Conservation (phyloP, 306 rosid species). For the Ammopiptanthus mongolicus region DNA sequence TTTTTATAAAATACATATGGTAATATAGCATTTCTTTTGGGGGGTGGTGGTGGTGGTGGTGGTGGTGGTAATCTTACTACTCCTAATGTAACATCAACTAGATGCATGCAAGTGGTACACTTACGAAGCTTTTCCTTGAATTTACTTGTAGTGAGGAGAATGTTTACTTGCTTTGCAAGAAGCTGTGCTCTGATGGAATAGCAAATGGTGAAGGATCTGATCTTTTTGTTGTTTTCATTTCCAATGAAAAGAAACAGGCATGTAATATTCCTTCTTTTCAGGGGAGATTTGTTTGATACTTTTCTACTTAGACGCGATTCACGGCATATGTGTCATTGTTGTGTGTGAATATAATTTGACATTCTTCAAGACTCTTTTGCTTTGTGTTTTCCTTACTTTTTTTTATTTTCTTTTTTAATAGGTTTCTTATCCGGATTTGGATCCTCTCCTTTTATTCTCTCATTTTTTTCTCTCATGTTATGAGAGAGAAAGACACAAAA, state of each 20-base stretch:
- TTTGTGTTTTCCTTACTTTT: neutral
- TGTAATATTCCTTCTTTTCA: slow-evolving; percentile 17
- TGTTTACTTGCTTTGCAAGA: slow-evolving; percentile 70
- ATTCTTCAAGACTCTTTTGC: neutral
- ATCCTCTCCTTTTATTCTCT: too few relatives aligned
- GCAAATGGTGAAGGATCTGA: slow-evolving; percentile 55
- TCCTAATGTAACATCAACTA: neutral
- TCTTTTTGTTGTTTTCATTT: slow-evolving; percentile 71
- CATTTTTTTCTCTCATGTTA: too few relatives aligned
- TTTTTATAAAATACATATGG: neutral
- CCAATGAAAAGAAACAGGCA: slow-evolving; percentile 84
- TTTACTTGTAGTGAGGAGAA: slow-evolving; percentile 75
- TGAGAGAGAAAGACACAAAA: too few relatives aligned
- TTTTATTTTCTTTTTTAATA: neutral
- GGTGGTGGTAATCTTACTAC: neutral
- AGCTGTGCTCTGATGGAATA: slow-evolving; percentile 47
- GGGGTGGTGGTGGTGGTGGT: too few relatives aligned
- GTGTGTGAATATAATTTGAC: neutral
- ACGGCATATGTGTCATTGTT: neutral
- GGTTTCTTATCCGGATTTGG: neutral
- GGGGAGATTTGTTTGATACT: neutral
- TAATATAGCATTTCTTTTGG: neutral
- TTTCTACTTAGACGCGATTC: neutral
- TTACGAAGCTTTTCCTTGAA: neutral
- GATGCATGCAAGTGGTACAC: neutral